Percentiles rank a stretch among this genome's conserved stretches.
Conservation (phyloP, 2,329 filamentous ascomycete genomes). For the Aurifilum marmelostoma region DNA sequence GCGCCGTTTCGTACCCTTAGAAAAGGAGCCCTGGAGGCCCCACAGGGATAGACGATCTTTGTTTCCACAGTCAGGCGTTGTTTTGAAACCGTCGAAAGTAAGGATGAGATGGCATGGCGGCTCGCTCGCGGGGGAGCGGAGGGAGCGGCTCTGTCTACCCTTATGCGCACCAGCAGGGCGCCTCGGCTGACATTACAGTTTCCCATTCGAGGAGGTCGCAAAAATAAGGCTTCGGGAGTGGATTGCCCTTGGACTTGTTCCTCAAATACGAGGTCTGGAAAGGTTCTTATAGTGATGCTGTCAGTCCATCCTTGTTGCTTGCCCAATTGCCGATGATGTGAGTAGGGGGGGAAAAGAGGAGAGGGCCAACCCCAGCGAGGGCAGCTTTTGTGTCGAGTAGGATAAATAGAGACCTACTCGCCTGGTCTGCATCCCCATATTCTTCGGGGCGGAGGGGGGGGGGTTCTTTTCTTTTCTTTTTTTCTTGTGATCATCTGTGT, state of each 20-base stretch:
- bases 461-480: background rate
- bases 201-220: background rate
- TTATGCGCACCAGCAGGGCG: slow-evolving; percentile 9
- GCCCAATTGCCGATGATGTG: background rate
- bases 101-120: slow-evolving; percentile 6
- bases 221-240: background rate
- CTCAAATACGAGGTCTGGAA: background rate
- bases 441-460: too few relatives aligned
- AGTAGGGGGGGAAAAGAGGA: background rate
- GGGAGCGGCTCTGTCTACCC: background rate
- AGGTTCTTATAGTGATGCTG: background rate
- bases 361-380: too few relatives aligned
- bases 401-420: slow-evolving; percentile 4
- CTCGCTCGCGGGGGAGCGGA: too few relatives aligned
- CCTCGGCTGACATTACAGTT: background rate
- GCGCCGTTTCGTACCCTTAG: background rate
- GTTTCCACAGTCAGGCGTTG: slow-evolving; percentile 8
- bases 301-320: background rate
- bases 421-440: background rate
- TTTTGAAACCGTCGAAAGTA: slow-evolving; percentile 10
- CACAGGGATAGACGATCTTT: background rate
- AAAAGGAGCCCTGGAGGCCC: background rate
- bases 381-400: background rate
- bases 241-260: slow-evolving; percentile 2
- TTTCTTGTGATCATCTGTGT: background rate